These are phyloP conservation scores for Babesia sp. DNA, from an alignment of 169 alveolate genomes.

Conservation along the genomic window DNA sequence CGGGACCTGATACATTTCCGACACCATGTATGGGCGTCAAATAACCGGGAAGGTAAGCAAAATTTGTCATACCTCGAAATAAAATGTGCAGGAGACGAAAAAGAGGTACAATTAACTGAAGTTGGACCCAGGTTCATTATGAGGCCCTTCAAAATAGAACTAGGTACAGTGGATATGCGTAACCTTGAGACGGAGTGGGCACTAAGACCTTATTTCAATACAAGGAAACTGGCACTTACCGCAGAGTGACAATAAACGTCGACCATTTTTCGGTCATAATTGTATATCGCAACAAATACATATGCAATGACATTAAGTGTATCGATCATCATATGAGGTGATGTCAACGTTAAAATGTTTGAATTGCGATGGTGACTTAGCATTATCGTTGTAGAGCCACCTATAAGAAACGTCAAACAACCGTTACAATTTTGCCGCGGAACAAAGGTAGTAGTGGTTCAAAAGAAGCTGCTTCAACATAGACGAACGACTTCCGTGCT, in stretches of 20 bases:
- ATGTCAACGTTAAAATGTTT: not conserved
- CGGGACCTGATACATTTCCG: conserved; percentile 91
- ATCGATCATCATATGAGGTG: too few relatives aligned
- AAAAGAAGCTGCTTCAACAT: conserved; percentile 5
- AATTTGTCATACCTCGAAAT: conserved; percentile 24
- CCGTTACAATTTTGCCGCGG: not conserved
- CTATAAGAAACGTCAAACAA: not conserved
- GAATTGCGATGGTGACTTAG: not conserved
- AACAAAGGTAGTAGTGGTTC: conserved; percentile 14
- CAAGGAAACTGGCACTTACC: conserved; percentile 49
- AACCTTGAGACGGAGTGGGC: conserved; percentile 97
- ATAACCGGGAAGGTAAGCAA: conserved; percentile 45
- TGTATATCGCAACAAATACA: too few relatives aligned
- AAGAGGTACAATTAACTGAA: conserved; percentile 85
- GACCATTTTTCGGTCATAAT: too few relatives aligned
- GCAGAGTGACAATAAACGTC: conserved; percentile 1
- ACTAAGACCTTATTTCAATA: conserved; percentile 95
- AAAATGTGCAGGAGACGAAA: conserved; percentile 77
- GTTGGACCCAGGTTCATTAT: conserved; percentile 95
- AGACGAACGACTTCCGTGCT: not conserved
- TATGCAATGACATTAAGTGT: too few relatives aligned
- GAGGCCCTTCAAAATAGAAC: conserved; percentile 92
- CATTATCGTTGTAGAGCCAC: not conserved
- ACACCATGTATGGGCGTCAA: conserved; percentile 88
- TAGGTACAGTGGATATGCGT: conserved; percentile 96